Conservation (phyloP, 139 green algal genomes). For the Limnomonas spitsbergensis region DNA sequence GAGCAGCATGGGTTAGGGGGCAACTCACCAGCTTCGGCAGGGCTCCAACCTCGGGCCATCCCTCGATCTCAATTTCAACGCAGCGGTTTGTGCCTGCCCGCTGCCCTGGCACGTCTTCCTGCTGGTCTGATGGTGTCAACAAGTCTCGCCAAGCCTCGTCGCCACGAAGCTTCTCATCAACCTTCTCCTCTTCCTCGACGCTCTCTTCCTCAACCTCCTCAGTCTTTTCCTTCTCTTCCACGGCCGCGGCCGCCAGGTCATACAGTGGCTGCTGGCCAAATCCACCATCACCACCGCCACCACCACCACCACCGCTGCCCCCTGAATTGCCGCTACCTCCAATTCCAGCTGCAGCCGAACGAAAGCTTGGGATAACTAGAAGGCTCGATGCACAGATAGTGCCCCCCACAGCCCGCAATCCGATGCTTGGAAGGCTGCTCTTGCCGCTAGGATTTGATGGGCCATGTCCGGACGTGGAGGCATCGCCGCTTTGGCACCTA, state of each 20-base stretch:
- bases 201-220: constrained; percentile 23
- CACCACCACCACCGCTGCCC: constrained; percentile 39
- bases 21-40: constrained; percentile 39
- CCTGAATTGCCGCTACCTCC: constrained; percentile 28
- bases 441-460: neutral
- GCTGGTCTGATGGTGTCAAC: constrained; percentile 23
- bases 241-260: constrained; percentile 23
- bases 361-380: neutral
- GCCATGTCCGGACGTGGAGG: neutral
- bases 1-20: neutral
- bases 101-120: constrained; percentile 23
- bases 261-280: constrained; percentile 21
- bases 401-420: neutral
- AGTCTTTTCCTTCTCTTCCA: neutral
- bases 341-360: neutral
- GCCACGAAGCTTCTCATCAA: constrained; percentile 15
- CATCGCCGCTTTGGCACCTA: neutral
- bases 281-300: constrained; percentile 23
- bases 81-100: constrained; percentile 49
- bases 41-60: constrained; percentile 49
- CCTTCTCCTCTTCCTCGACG: constrained; percentile 21
- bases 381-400: too few species aligned
- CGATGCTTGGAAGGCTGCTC: neutral
- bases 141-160: constrained; percentile 32
- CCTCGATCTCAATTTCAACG: constrained; percentile 60